phyloP scores from a whole-genome alignment of 306 rosid species.

The Herpetospermum pedunculosum region DNA sequence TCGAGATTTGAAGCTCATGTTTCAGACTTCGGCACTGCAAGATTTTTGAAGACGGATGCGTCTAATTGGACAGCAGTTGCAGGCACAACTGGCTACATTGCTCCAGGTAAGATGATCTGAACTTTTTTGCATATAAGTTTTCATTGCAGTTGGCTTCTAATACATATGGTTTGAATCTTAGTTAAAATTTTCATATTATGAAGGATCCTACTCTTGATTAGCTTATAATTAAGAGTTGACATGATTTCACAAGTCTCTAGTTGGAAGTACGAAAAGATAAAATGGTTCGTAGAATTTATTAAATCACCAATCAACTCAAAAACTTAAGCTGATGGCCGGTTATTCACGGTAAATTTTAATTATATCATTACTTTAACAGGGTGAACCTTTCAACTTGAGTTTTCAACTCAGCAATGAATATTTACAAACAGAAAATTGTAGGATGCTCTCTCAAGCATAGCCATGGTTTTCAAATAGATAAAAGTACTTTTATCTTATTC shows the following conservation, averaged over 20 bases:
- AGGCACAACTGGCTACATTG: conserved; percentile 38
- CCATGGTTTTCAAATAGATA: not conserved
- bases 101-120: conserved; percentile 30
- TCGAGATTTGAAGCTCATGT: conserved; percentile 18
- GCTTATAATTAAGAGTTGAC: not conserved
- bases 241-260: not conserved
- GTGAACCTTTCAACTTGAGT: not conserved
- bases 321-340: too few species aligned
- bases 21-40: conserved; percentile 37
- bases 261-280: not conserved
- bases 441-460: not conserved
- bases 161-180: not conserved
- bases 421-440: too few species aligned
- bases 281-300: not conserved
- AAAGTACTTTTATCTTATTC: too few species aligned
- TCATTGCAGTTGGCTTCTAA: not conserved
- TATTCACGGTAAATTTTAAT: too few species aligned
- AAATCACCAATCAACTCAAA: too few species aligned
- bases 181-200: not conserved
- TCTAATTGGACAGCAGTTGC: conserved; percentile 32
- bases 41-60: conserved; percentile 25
- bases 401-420: not conserved
- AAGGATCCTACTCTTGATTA: not conserved
- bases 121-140: not conserved
- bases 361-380: too few species aligned